Percentiles rank a stretch among this genome's conserved stretches.
phyloP scores from a whole-genome alignment of 108 stramenopile genomes.

The Cyclotella kingstonii region DNA sequence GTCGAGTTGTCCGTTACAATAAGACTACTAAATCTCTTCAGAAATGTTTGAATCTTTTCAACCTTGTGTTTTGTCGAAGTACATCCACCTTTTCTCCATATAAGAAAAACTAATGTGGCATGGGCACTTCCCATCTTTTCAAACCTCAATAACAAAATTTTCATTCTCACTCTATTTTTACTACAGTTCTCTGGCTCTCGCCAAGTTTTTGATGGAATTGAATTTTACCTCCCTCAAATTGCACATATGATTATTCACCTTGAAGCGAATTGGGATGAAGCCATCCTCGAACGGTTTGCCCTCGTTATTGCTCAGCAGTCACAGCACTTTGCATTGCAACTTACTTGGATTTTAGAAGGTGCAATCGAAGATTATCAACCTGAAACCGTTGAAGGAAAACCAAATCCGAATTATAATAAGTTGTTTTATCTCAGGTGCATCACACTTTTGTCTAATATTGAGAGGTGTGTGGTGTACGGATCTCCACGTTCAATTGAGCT shows the following conservation, averaged over 20 bases:
- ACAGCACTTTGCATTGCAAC: conserved; percentile 95
- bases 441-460: conserved; percentile 89
- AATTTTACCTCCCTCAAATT: conserved; percentile 98
- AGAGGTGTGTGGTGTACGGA: conserved; percentile 92
- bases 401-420: conserved; percentile 84
- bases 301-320: conserved; percentile 95
- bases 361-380: conserved; percentile 98
- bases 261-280: conserved; percentile 92
- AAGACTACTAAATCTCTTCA: no score
- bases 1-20: no score
- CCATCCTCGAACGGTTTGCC: conserved; percentile 94
- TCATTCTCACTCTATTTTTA: conserved; percentile 8
- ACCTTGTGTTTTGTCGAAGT: no score
- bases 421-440: conserved; percentile 92
- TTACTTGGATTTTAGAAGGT: conserved; percentile 97
- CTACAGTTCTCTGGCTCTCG: conserved; percentile 88
- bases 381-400: conserved; percentile 82
- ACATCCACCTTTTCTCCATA: no score
- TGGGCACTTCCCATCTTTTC: no score
- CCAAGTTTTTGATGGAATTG: conserved; percentile 96
- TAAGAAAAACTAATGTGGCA: no score
- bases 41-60: no score
- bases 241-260: conserved; percentile 99
- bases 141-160: no score
- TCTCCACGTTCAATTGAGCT: conserved; percentile 70